Base-by-base conservation (phyloP, 306 rosid genomes). In the Fragaria iinumae region DNA sequence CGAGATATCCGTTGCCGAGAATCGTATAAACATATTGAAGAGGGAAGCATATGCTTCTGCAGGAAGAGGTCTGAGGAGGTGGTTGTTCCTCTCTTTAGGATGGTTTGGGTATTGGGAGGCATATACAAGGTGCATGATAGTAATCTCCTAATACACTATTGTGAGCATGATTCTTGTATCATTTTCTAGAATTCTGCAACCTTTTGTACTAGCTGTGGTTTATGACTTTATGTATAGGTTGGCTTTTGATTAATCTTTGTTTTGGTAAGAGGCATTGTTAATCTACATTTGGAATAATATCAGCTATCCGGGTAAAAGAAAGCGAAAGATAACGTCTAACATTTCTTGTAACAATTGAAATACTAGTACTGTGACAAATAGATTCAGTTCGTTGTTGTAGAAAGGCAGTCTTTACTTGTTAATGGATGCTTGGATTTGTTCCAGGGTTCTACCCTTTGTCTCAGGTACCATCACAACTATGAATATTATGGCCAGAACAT, bases 361-460 rank as follows among this genome's bases (percentile, higher is more conserved):
- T 11, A 18, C 59, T 5, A 25, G 34, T 60, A 12, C 74, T 52
- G 25, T 3, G 7, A 21, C 44, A n/a, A 38, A 39, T 39, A 32
- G 25, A 72, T 72, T 56, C 21, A 41, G 36, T 32, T 34, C 13
- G 18, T 18, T 52, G 23, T 60, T 60, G n/a, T 11, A 18, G 43
- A 39, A 47, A 67, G 25, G 23, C 44, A 44, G 10, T 57, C 44
- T 13, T 75, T 91, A 91, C 17, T 38, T 80, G 66, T 86, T 94
- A 73, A 94, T 90, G 64, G 85, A 84, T 70, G 91, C 91, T 88
- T 94, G 97, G 80, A 94, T 76, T 82, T 92, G 88, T 89, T 94
- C 98, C 82, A 94, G 85, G 79, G 96, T 89, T 80, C 83, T 89
- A 38, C 96, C 97, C 80, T 91, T 94, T 52, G 98, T 94, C 86